Conservation (phyloP, 2,329 filamentous ascomycete genomes). For the Phialemonium atrogriseum region DNA sequence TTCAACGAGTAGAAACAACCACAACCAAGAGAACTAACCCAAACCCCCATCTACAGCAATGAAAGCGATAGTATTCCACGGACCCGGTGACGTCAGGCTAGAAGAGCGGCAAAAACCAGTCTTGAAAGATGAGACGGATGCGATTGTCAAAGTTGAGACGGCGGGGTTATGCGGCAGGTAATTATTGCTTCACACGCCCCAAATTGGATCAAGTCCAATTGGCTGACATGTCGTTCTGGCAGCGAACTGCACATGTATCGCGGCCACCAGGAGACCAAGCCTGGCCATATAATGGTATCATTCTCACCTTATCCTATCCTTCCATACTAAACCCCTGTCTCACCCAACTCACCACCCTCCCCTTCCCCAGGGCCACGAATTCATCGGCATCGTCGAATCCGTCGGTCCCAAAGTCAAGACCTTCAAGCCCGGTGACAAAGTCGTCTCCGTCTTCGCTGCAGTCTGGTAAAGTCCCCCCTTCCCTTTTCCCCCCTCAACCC, state of each 20-base stretch:
- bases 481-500: no score
- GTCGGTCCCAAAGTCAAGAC: slow-evolving; percentile 59
- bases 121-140: no score
- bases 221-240: slow-evolving; percentile 1
- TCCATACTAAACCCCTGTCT: no score
- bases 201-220: no score
- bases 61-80: slow-evolving; percentile 85
- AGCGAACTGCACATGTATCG: slow-evolving; percentile 84
- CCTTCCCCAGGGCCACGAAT: slow-evolving; percentile 92
- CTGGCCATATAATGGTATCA: slow-evolving; percentile 59
- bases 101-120: no score
- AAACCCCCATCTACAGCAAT: slow-evolving; percentile 59
- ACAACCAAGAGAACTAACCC: no score
- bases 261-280: slow-evolving; percentile 63
- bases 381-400: slow-evolving; percentile 67
- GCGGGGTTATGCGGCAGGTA: slow-evolving; percentile 85
- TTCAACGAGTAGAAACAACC: no score
- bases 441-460: slow-evolving; percentile 86
- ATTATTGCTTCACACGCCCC: slow-evolving; percentile 19
- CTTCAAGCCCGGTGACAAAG: slow-evolving; percentile 64
- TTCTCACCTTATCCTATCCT: no score
- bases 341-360: no score
- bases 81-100: slow-evolving; percentile 63
- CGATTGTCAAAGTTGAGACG: slow-evolving; percentile 75
- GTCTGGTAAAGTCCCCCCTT: no score